Conservation (phyloP, 805 yeast species). For the Kodamaea kaohsiungensis region DNA sequence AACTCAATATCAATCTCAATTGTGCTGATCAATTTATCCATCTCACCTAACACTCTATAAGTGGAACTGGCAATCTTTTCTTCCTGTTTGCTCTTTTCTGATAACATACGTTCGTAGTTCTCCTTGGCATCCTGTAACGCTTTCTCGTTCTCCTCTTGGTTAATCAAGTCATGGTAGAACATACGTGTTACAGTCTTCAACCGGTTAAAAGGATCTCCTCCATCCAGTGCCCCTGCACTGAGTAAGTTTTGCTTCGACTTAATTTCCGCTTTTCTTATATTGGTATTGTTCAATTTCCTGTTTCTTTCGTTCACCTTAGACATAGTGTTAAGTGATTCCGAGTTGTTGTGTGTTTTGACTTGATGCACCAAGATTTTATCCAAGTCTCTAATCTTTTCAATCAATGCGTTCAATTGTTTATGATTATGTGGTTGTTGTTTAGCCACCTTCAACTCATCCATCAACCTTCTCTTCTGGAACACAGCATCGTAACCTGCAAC, state of each 20-base stretch:
- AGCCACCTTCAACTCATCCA: constrained; percentile 77
- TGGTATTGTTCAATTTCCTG: constrained; percentile 74
- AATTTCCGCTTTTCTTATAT: constrained; percentile 77
- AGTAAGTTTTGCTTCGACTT: constrained; percentile 35
- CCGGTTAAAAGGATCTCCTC: constrained; percentile 82
- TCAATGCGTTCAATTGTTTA: constrained; percentile 24
- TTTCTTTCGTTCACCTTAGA: constrained; percentile 82
- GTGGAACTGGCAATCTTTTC: constrained; percentile 48
- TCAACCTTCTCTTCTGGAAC: constrained; percentile 65
- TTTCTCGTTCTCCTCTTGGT: constrained; percentile 59
- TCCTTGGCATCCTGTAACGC: constrained; percentile 56
- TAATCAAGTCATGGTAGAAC: constrained; percentile 63
- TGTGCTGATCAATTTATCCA: constrained; percentile 50
- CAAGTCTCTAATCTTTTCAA: constrained; percentile 42
- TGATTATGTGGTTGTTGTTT: constrained; percentile 51
- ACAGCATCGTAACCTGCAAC: constrained; percentile 61
- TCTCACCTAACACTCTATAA: constrained; percentile 58
- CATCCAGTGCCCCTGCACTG: constrained; percentile 40
- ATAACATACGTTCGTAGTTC: constrained; percentile 39
- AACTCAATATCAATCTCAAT: constrained; percentile 33
- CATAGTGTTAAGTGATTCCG: constrained; percentile 49
- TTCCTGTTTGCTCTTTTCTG: constrained; percentile 47
- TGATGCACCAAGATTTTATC: constrained; percentile 48
- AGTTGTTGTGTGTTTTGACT: constrained; percentile 32
- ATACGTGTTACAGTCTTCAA: constrained; percentile 84